These are phyloP conservation scores for Cercospora citrullina DNA, from an alignment of 2,329 filamentous ascomycete genomes.

Conservation along the genomic window DNA sequence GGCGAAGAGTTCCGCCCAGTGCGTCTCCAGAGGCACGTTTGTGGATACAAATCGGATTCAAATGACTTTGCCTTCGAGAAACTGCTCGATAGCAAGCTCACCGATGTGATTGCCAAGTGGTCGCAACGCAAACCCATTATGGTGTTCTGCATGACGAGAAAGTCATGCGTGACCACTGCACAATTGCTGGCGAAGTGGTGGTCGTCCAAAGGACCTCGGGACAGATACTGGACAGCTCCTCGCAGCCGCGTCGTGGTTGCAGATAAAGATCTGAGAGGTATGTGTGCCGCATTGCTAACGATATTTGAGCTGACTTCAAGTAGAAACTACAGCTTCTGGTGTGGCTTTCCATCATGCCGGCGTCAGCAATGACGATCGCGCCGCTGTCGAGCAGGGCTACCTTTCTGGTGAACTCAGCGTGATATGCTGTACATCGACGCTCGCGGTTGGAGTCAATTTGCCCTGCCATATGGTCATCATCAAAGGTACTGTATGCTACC, in stretches of 20 bases:
- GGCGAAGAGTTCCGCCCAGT: constrained; percentile 80
- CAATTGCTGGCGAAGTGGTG: constrained; percentile 67
- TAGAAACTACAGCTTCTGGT: constrained; percentile 47
- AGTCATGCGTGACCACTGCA: constrained; percentile 68
- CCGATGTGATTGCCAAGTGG: constrained; percentile 65
- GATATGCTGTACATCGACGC: constrained; percentile 83
- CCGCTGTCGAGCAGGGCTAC: constrained; percentile 66
- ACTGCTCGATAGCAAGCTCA: constrained; percentile 64
- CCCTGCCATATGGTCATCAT: constrained; percentile 66
- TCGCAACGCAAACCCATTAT: constrained; percentile 73
- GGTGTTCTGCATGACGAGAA: constrained; percentile 78
- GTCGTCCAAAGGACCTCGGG: constrained; percentile 50
- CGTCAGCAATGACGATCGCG: constrained; percentile 63
- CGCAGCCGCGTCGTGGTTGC: constrained; percentile 52
- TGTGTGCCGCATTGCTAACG: constrained; percentile 18
- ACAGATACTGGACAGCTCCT: constrained; percentile 66
- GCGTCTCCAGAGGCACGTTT: constrained; percentile 71
- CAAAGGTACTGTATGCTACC: constrained; percentile 73
- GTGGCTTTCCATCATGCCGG: constrained; percentile 85
- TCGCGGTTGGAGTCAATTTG: constrained; percentile 80
- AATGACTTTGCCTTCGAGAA: constrained; percentile 81
- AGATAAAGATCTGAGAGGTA: constrained; percentile 62
- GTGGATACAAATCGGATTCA: constrained; percentile 62
- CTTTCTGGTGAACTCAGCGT: constrained; percentile 70
- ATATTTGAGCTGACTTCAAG: neutral